These are phyloP conservation scores for Suillus luteus DNA, from an alignment of 768 basidiomycete genomes.

Conservation along the genomic window DNA sequence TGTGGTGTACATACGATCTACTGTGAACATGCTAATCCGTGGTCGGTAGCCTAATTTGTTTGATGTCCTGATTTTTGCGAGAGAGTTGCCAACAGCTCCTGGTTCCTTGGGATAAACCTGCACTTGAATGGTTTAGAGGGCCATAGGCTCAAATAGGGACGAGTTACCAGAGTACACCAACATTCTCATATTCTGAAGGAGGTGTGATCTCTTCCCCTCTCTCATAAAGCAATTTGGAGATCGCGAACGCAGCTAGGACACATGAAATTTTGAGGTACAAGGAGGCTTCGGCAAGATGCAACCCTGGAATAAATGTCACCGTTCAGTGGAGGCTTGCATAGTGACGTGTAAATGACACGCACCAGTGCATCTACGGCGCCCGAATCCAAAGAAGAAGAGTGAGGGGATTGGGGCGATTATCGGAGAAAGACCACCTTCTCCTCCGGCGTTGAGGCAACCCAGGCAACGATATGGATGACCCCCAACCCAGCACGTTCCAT, in stretches of 20 bases:
- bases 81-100: not conserved
- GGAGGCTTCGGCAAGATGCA: slow-evolving; percentile 35
- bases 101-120: not conserved
- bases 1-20: too few species aligned
- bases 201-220: not conserved
- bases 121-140: not conserved
- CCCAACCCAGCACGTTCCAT: slow-evolving; percentile 27
- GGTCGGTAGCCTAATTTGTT: too few species aligned
- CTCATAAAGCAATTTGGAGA: slow-evolving; percentile 37
- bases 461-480: slow-evolving; percentile 21
- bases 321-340: not conserved
- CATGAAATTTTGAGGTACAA: slow-evolving; percentile 39
- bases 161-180: not conserved
- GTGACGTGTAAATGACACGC: not conserved
- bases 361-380: slow-evolving; percentile 22
- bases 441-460: slow-evolving; percentile 12
- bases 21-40: too few species aligned
- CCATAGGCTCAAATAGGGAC: not conserved
- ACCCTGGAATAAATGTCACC: not conserved
- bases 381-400: slow-evolving; percentile 20
- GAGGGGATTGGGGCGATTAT: slow-evolving; percentile 16
- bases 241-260: slow-evolving; percentile 40
- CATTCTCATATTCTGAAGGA: not conserved
- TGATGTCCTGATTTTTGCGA: not conserved
- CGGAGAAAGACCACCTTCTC: slow-evolving; percentile 4